Percentiles rank a stretch among this genome's conserved stretches.
phyloP scores from a whole-genome alignment of 768 basidiomycete species.

The Goffeauzyma gilvescens region DNA sequence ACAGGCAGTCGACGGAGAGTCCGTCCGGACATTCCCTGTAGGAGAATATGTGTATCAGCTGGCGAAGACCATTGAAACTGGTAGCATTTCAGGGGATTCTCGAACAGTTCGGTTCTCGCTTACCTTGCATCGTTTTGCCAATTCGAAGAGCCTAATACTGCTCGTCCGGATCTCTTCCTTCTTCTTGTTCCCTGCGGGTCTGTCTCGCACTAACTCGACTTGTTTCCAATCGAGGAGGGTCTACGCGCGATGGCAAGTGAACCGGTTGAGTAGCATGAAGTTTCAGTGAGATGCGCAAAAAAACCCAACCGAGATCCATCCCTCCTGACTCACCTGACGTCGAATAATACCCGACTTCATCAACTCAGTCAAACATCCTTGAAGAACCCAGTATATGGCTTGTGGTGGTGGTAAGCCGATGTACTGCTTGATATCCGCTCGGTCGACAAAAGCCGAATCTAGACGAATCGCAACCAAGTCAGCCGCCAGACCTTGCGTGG shows the following conservation, averaged over 20 bases:
- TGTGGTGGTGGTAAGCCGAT: slow-evolving; percentile 76
- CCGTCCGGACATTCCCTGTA: slow-evolving; percentile 74
- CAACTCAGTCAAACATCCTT: slow-evolving; percentile 63
- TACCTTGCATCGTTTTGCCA: slow-evolving; percentile 68
- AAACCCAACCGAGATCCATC: no score
- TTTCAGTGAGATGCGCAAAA: no score
- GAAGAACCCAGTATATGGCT: slow-evolving; percentile 81
- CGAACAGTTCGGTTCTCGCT: slow-evolving; percentile 27
- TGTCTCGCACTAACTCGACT: slow-evolving; percentile 5
- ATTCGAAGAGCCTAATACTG: slow-evolving; percentile 42
- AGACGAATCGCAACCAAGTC: not conserved
- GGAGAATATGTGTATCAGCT: slow-evolving; percentile 4
- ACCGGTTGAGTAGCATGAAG: not conserved
- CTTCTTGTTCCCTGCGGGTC: slow-evolving; percentile 21
- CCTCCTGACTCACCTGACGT: slow-evolving; percentile 40
- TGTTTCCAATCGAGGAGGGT: slow-evolving; percentile 14
- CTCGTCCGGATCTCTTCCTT: slow-evolving; percentile 41
- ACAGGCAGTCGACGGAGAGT: slow-evolving; percentile 84
- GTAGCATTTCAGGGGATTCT: not conserved
- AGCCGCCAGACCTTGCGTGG: not conserved
- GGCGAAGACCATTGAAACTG: not conserved
- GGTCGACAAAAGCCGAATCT: slow-evolving; percentile 92
- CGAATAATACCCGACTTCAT: slow-evolving; percentile 52
- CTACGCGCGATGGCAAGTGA: not conserved
- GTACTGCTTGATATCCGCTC: slow-evolving; percentile 91